Evolutionary conservation across 2,329 filamentous ascomycete genomes (phyloP).

Genomic region (Aspergillus viridinutans): DNA sequence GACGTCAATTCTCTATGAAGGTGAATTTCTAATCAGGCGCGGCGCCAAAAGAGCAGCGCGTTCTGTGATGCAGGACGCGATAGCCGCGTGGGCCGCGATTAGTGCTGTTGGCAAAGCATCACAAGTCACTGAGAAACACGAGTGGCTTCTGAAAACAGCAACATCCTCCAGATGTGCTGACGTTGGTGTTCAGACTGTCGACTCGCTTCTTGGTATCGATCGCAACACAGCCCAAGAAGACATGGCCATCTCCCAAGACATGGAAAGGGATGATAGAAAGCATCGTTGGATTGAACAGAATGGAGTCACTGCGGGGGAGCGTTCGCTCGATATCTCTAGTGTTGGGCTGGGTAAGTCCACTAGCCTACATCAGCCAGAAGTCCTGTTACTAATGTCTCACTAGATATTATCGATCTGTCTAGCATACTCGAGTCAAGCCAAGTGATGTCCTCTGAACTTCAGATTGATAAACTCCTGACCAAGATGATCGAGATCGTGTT

Average conservation of each 20-base stretch:
- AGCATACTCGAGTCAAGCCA: slow-evolving; percentile 63
- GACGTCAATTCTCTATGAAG: slow-evolving; percentile 12
- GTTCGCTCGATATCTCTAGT: slow-evolving; percentile 39
- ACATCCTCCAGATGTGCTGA: slow-evolving; percentile 50
- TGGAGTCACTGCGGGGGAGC: slow-evolving; percentile 34
- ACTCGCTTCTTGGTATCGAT: slow-evolving; percentile 44
- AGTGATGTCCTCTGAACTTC: slow-evolving; percentile 61
- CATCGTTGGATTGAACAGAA: slow-evolving; percentile 43
- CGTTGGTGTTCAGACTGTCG: slow-evolving; percentile 54
- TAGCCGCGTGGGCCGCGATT: slow-evolving; percentile 56
- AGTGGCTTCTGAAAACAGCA: slow-evolving; percentile 56
- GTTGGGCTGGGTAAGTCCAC: slow-evolving; percentile 34
- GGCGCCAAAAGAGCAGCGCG: slow-evolving; percentile 57
- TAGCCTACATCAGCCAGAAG: not conserved
- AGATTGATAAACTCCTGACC: slow-evolving; percentile 58
- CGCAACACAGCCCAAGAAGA: slow-evolving; percentile 30
- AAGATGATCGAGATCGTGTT: slow-evolving; percentile 64
- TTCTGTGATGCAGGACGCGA: slow-evolving; percentile 54
- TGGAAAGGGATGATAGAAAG: slow-evolving; percentile 39
- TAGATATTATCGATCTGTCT: slow-evolving; percentile 61
- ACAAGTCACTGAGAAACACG: slow-evolving; percentile 56
- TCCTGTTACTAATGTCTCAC: slow-evolving; percentile 25
- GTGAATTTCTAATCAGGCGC: slow-evolving; percentile 53
- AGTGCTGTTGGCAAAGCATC: slow-evolving; percentile 57
- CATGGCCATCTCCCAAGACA: slow-evolving; percentile 23